Conservation (phyloP, 1,284 basidiomycete species). For the Cryptococcus sp. region DNA sequence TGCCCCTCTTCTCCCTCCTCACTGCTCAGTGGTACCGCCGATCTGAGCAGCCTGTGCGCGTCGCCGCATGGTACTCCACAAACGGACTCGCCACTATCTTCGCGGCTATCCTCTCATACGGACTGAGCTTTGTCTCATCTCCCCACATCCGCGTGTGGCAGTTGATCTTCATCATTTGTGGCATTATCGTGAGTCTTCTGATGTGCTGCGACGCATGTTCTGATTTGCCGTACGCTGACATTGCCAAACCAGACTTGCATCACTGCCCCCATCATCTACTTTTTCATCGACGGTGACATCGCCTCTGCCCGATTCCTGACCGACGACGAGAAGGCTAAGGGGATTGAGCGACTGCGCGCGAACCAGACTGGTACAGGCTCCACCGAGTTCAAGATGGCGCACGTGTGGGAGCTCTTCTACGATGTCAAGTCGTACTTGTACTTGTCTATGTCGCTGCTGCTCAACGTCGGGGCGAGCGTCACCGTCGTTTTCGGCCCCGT, state of each 20-base stretch:
- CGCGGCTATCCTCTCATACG: conserved; percentile 40
- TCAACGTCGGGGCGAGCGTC: conserved; percentile 31
- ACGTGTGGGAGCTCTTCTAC: conserved; percentile 45
- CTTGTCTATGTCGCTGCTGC: conserved; percentile 38
- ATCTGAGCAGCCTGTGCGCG: conserved; percentile 46
- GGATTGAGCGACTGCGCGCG: conserved; percentile 49
- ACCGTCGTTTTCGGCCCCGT: conserved; percentile 22
- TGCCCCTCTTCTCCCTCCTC: conserved; percentile 50
- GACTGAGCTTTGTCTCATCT: conserved; percentile 38
- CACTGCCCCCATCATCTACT: conserved; percentile 42
- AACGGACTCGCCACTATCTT: conserved; percentile 47
- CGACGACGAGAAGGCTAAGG: conserved; percentile 46
- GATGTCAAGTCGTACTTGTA: conserved; percentile 48
- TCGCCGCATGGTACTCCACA: conserved; percentile 47
- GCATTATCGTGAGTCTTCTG: not conserved
- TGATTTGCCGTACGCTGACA: conserved; percentile 22
- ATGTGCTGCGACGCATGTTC: too few species aligned
- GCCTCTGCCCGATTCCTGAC: conserved; percentile 46
- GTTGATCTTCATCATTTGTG: conserved; percentile 45
- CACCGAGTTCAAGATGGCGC: conserved; percentile 46
- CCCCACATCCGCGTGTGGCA: conserved; percentile 43
- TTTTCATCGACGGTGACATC: conserved; percentile 42
- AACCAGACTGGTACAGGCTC: conserved; percentile 49
- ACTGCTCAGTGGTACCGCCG: conserved; percentile 50
- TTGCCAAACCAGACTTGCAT: conserved; percentile 29